Evolutionary conservation across 805 yeast genomes (phyloP), one percentile per base, ranked within the genome.

Genomic region (Ogataea nakhonphanomensis): DNA sequence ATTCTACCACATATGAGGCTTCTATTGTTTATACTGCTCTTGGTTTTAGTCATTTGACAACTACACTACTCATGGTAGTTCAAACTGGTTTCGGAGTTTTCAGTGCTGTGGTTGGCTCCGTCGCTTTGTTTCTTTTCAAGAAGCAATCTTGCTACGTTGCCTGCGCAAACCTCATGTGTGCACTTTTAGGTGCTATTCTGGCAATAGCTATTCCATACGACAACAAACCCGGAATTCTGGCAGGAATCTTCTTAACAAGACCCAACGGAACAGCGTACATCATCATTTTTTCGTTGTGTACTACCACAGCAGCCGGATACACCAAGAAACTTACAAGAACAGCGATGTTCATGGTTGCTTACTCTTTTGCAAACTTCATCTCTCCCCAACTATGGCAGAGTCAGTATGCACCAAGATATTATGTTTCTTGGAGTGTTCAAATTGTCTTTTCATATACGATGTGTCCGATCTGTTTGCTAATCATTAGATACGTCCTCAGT

Each of bases 361-460:
- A 71, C 41, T 63, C 74, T 41, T 46, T 75, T 34, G 65, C 76
- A 9, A 77, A 78, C 48, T 65, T 77, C 26, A 68, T 76, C 25
- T 70, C 79, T 4, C 81, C 82, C 2, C 82, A 76, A 52, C 50
- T 77, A 27, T 78, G 81, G 80, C 64, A 66, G 51, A 61, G 48
- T 6, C 58, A 50, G 15, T 73, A 71, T 49, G 66, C 69, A 7
- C 81, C 82, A 34, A 59, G 75, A 46, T 73, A 68, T 47, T 39
- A 54, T 24, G 68, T 72, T 5, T 73, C 78, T 4, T 71, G 83
- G 83, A 61, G 70, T 37, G 78, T 75, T 8, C 82, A 76, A 50
- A 72, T 77, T 35, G 78, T 74, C 8, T 47, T 74, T 10, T 67
- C 76, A 8, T 78, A 72, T 51, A 58, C 64, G 27, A 23, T 61